Evolutionary conservation across 2,329 filamentous ascomycete species (phyloP).

Genomic region (Coniochaeta sp.): DNA sequence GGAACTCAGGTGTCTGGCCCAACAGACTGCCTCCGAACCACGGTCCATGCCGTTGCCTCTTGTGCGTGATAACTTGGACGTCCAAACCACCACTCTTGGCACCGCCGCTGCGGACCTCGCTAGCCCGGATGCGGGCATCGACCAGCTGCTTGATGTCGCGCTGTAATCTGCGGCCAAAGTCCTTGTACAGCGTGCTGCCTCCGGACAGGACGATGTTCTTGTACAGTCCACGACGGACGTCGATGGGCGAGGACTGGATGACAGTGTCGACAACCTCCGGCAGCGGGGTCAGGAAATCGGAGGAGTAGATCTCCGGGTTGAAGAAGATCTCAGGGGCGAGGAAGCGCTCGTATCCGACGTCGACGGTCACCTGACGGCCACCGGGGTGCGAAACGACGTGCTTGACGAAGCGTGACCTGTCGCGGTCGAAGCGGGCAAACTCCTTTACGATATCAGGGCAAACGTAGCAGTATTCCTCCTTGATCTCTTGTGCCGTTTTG

Average conservation of each 20-base stretch:
- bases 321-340: constrained; percentile 98
- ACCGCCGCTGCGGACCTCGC: constrained; percentile 84
- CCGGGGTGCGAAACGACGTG: constrained; percentile 82
- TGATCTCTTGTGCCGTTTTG: constrained; percentile 96
- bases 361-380: constrained; percentile 75
- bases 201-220: constrained; percentile 99
- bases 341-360: constrained; percentile 97
- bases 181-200: constrained; percentile 95
- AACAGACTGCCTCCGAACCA: constrained; percentile 98
- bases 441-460: constrained; percentile 99
- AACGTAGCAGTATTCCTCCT: constrained; percentile 98
- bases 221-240: constrained; percentile 93
- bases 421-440: constrained; percentile 87
- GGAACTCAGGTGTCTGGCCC: constrained; percentile 95
- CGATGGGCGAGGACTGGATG: constrained; percentile 95
- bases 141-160: constrained; percentile 95
- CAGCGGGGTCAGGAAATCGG: constrained; percentile 92
- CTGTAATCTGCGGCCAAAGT: constrained; percentile 93
- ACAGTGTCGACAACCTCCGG: constrained; percentile 92
- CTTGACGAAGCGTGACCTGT: constrained; percentile 84
- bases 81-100: constrained; percentile 91
- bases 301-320: constrained; percentile 99
- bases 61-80: constrained; percentile 95
- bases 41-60: constrained; percentile 91
- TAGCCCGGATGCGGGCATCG: constrained; percentile 85